These are phyloP conservation scores for Heritiera fomes DNA, from an alignment of 345 rosid genomes.

Conservation along the genomic window DNA sequence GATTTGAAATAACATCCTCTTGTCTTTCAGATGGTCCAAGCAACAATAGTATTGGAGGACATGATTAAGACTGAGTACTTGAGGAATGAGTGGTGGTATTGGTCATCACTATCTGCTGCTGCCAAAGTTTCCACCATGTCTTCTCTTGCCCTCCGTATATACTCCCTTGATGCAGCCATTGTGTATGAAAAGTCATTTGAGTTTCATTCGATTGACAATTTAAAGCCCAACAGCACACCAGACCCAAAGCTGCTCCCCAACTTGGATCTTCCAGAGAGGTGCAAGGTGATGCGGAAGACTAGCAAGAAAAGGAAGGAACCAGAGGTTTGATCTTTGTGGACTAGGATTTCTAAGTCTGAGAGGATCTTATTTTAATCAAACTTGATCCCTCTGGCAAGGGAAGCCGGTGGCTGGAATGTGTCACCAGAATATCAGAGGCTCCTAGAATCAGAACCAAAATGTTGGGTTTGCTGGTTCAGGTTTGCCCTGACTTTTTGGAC, in stretches of 20 bases:
- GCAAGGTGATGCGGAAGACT: conserved; percentile 61
- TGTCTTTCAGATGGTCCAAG: conserved; percentile 82
- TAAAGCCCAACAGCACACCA: conserved; percentile 34
- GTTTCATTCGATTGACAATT: conserved; percentile 40
- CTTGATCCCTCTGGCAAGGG: conserved; percentile 19
- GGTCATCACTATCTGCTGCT: conserved; percentile 96
- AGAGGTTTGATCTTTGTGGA: conserved; percentile 45
- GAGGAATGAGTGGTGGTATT: conserved; percentile 97
- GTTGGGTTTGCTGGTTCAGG: conserved; percentile 13
- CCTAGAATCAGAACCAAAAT: conserved; percentile 20
- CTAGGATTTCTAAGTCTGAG: not conserved
- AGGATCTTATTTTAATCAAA: not conserved
- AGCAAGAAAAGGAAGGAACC: conserved; percentile 87
- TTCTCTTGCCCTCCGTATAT: conserved; percentile 77
- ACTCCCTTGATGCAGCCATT: conserved; percentile 79
- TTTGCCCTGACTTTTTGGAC: conserved; percentile 5
- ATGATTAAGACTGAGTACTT: conserved; percentile 76
- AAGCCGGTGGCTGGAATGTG: conserved; percentile 24
- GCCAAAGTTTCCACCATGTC: conserved; percentile 76
- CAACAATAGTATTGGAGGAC: conserved; percentile 79
- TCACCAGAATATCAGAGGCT: conserved; percentile 4
- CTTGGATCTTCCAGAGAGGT: conserved; percentile 57
- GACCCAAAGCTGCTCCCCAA: conserved; percentile 42
- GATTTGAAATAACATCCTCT: not conserved
- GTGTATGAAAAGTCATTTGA: conserved; percentile 55